Percentiles rank a stretch among this genome's conserved stretches.
phyloP scores from a whole-genome alignment of 108 stramenopile genomes.

The Cyclotella atomus region DNA sequence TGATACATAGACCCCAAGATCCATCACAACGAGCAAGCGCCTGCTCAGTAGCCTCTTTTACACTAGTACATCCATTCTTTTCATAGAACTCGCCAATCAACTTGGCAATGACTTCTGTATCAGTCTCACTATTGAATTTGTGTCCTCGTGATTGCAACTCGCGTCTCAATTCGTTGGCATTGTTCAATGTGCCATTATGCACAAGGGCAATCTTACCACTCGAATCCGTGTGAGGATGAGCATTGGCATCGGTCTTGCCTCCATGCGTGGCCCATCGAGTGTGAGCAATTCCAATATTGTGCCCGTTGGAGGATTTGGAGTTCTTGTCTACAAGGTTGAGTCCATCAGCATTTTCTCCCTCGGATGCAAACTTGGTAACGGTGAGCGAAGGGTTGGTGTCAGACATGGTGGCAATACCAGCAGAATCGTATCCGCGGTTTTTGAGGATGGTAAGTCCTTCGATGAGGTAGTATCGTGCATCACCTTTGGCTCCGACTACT shows the following conservation, averaged over 20 bases:
- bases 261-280: slow-evolving; percentile 99
- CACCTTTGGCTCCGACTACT: slow-evolving; percentile 52
- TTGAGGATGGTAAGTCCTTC: slow-evolving; percentile 96
- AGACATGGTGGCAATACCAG: slow-evolving; percentile 93
- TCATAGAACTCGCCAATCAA: slow-evolving; percentile 88
- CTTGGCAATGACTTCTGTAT: slow-evolving; percentile 99
- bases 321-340: slow-evolving; percentile 86
- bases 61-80: slow-evolving; percentile 69
- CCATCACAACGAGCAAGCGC: slow-evolving; percentile 86
- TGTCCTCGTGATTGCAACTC: slow-evolving; percentile 87
- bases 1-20: slow-evolving; percentile 85
- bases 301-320: slow-evolving; percentile 62
- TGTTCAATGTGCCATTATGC: slow-evolving; percentile 99
- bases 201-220: slow-evolving; percentile 95
- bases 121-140: slow-evolving; percentile 92
- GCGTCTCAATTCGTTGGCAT: slow-evolving; percentile 90
- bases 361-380: slow-evolving; percentile 94
- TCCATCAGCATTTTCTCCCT: slow-evolving; percentile 93
- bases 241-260: slow-evolving; percentile 98
- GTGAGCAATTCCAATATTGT: slow-evolving; percentile 96
- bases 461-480: slow-evolving; percentile 72
- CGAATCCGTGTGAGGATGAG: slow-evolving; percentile 96
- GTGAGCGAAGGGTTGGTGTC: slow-evolving; percentile 21
- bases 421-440: slow-evolving; percentile 99
- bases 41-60: slow-evolving; percentile 83